A percentile compares a stretch with the other conserved stretches of the same genome.
Evolutionary conservation across 192 early-diverging fungal genomes (phyloP).

Genomic region (Blastocladiella britannica): DNA sequence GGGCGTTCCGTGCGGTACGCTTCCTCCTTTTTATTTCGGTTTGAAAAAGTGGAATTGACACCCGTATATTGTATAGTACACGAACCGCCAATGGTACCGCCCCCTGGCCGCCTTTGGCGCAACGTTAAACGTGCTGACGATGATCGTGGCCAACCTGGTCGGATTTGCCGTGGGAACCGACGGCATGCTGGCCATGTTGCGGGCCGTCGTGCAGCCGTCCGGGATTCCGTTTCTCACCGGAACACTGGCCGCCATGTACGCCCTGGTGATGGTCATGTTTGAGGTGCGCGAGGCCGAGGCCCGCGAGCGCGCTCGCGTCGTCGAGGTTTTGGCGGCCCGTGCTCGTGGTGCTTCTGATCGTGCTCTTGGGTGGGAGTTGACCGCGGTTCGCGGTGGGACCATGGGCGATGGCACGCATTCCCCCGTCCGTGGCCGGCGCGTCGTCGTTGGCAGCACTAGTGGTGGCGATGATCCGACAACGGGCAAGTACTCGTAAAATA

Average conservation of each 20-base stretch:
- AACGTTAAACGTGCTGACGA: constrained; percentile 66
- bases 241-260: constrained; percentile 16
- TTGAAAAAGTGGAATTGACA: no score
- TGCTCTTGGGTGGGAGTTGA: no score
- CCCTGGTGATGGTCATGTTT: constrained; percentile 56
- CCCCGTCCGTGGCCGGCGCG: no score
- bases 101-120: constrained; percentile 63
- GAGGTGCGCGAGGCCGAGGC: constrained; percentile 57
- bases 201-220: constrained; percentile 26
- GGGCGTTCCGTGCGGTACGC: constrained; percentile 18
- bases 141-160: constrained; percentile 94
- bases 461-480: no score
- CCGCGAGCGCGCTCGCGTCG: no score
- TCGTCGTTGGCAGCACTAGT: no score
- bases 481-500: no score
- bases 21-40: no score
- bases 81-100: constrained; percentile 35
- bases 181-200: constrained; percentile 53
- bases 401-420: no score
- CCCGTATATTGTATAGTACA: constrained; percentile 18
- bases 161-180: constrained; percentile 82
- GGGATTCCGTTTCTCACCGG: constrained; percentile 21
- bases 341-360: no score
- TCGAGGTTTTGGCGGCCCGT: no score
- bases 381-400: no score